Evolutionary conservation across 805 yeast species (phyloP).

Genomic region (Cyberlindnera mississippiensis): DNA sequence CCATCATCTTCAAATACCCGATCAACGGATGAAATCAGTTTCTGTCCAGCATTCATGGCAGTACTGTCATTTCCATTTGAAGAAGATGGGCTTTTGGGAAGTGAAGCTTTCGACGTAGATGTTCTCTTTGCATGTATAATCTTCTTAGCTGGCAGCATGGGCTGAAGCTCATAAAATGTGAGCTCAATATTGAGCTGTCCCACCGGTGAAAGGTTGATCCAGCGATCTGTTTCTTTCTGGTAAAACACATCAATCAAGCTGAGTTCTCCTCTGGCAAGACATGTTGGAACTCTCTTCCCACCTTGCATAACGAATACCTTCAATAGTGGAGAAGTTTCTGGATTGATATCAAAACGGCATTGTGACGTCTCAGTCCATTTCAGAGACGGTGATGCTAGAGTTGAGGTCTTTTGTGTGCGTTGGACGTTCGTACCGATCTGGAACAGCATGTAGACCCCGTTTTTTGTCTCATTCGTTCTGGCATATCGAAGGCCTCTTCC

Average conservation of each 20-base stretch:
- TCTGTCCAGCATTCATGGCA: conserved; percentile 2
- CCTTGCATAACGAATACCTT: conserved; percentile 20
- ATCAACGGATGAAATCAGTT: conserved; percentile 21
- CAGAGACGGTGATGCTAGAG: not conserved
- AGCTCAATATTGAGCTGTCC: conserved; percentile 23
- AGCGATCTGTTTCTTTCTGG: conserved; percentile 13
- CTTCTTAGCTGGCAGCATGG: conserved; percentile 20
- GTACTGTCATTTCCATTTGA: not conserved
- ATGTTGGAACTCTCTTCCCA: conserved; percentile 10
- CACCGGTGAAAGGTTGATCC: conserved; percentile 13
- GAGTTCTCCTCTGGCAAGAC: conserved; percentile 18
- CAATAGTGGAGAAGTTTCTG: conserved; percentile 12
- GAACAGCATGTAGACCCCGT: conserved; percentile 21
- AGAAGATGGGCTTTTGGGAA: not conserved
- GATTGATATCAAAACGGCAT: conserved; percentile 22
- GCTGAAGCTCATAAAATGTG: conserved; percentile 24
- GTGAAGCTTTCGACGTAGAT: too few species aligned
- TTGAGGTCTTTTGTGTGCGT: conserved; percentile 11
- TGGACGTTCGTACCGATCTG: conserved; percentile 20
- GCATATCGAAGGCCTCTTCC: conserved; percentile 11
- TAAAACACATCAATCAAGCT: conserved; percentile 17
- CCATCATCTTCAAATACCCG: conserved; percentile 23
- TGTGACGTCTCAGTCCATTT: conserved; percentile 26
- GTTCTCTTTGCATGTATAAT: not conserved
- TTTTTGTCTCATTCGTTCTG: not conserved